These are phyloP conservation scores for Termitomyces sp. DNA, from an alignment of 768 basidiomycete genomes.

Conservation along the genomic window DNA sequence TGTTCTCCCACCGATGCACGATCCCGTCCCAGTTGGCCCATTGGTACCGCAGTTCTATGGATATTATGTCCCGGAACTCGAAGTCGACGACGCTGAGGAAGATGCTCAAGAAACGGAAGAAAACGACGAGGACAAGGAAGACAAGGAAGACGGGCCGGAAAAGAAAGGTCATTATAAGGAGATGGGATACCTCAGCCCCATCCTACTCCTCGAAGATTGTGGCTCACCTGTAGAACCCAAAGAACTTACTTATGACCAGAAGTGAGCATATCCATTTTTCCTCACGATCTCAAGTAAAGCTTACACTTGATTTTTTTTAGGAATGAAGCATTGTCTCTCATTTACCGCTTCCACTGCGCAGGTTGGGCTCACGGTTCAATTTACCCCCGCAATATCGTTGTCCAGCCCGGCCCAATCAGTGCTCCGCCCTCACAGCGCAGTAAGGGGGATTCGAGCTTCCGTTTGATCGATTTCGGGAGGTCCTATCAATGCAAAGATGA, in stretches of 20 bases:
- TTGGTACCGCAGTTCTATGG: constrained; percentile 65
- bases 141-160: neutral
- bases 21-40: constrained; percentile 44
- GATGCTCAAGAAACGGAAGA: neutral
- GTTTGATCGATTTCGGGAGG: constrained; percentile 39
- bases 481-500: neutral
- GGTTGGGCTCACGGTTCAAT: constrained; percentile 35
- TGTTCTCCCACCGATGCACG: constrained; percentile 33
- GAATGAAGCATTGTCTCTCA: constrained; percentile 35
- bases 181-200: constrained; percentile 31
- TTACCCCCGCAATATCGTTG: constrained; percentile 33
- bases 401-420: constrained; percentile 29
- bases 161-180: neutral
- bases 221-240: constrained; percentile 25
- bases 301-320: constrained; percentile 12
- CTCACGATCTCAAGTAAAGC: neutral
- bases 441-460: constrained; percentile 26
- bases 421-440: constrained; percentile 9
- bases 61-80: constrained; percentile 37
- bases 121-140: neutral
- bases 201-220: constrained; percentile 42
- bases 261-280: constrained; percentile 17
- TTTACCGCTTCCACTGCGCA: constrained; percentile 31
- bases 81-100: neutral
- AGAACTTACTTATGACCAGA: constrained; percentile 32